phyloP scores from a whole-genome alignment of 768 basidiomycete species.

The Auricularia heimuer region DNA sequence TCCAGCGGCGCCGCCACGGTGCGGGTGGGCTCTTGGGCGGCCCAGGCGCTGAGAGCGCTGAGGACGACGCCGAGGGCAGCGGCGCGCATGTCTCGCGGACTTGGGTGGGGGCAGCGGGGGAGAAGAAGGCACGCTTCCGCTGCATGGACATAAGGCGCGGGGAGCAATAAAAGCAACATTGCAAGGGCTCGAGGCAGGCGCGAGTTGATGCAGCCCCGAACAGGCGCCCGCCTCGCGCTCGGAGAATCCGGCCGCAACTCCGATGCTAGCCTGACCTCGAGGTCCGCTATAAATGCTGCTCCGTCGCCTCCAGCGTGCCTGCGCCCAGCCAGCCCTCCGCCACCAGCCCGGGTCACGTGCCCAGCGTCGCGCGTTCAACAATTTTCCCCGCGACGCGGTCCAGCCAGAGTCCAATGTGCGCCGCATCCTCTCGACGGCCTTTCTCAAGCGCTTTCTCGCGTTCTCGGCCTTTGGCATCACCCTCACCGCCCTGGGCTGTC shows the following conservation, averaged over 20 bases:
- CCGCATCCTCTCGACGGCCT: not conserved
- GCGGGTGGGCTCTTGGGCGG: not conserved
- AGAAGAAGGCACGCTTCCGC: not conserved
- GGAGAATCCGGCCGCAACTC: not conserved
- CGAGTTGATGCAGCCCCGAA: not conserved
- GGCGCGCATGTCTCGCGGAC: not conserved
- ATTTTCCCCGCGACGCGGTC: not conserved
- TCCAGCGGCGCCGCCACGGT: not conserved
- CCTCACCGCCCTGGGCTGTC: not conserved
- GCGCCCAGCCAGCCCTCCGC: not conserved
- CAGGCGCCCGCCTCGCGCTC: not conserved
- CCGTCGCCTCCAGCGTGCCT: not conserved
- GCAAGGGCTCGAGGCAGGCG: not conserved
- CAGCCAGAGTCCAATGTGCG: not conserved
- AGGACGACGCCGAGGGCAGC: not conserved
- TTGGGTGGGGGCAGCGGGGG: not conserved
- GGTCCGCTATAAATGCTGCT: not conserved
- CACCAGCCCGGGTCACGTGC: not conserved
- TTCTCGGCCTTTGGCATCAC: not conserved
- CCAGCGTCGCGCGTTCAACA: not conserved
- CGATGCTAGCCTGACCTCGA: not conserved
- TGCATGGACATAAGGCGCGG: not conserved
- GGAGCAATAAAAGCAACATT: not conserved
- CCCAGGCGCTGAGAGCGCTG: not conserved
- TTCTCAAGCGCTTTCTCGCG: not conserved